These are phyloP conservation scores for Stemphylium lycopersici DNA, from an alignment of 2,329 filamentous ascomycete species.

Conservation along the genomic window DNA sequence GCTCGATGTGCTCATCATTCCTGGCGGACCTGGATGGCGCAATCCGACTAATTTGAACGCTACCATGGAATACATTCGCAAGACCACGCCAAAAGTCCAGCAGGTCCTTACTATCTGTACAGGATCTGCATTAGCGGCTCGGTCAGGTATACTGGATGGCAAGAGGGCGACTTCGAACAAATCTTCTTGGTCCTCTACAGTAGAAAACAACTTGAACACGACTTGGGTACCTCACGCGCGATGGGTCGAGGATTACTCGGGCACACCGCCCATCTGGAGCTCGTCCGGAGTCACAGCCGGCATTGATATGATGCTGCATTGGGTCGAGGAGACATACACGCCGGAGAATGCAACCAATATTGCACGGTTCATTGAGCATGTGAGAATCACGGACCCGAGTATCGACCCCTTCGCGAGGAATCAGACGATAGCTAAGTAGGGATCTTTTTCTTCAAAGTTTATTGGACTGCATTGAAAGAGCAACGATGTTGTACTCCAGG, in stretches of 20 bases:
- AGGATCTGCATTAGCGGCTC: constrained; percentile 63
- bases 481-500: too few species aligned
- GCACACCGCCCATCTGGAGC: constrained; percentile 59
- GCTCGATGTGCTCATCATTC: constrained; percentile 68
- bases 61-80: constrained; percentile 56
- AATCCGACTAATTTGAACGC: constrained; percentile 29
- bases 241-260: constrained; percentile 67
- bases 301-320: constrained; percentile 65
- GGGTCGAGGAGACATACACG: constrained; percentile 60
- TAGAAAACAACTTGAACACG: constrained; percentile 57
- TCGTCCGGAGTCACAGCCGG: constrained; percentile 67
- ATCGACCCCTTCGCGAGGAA: constrained; percentile 61
- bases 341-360: constrained; percentile 58
- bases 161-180: constrained; percentile 55
- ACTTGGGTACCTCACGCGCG: constrained; percentile 67
- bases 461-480: too few species aligned
- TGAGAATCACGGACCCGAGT: constrained; percentile 56
- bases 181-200: constrained; percentile 43
- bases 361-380: constrained; percentile 64
- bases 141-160: constrained; percentile 65
- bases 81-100: constrained; percentile 56
- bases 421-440: constrained; percentile 9
- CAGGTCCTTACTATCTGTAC: constrained; percentile 71
- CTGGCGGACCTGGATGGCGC: constrained; percentile 62
- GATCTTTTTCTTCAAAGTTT: background rate